phyloP scores from a whole-genome alignment of 208 protist species.

The Acanthamoeba castellanii region DNA sequence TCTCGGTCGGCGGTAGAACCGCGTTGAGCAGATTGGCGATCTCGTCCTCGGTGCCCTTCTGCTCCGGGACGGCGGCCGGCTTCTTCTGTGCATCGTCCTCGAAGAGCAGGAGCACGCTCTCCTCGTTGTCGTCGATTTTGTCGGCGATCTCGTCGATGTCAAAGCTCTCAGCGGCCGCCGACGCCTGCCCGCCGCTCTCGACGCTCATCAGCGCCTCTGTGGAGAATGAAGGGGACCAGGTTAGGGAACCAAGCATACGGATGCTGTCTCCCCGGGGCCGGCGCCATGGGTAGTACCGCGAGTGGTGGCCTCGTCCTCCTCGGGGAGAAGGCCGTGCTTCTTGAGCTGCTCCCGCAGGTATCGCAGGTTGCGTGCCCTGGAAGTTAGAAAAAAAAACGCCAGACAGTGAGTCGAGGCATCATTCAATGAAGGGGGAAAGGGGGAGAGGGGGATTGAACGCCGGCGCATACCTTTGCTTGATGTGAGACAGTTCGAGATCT shows the following conservation, averaged over 20 bases:
- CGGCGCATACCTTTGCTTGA: conserved; percentile 39
- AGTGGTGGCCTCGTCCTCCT: neutral
- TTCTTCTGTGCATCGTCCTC: neutral
- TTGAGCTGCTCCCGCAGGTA: conserved; percentile 63
- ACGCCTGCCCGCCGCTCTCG: neutral
- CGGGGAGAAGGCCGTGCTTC: conserved; percentile 52
- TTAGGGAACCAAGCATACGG: no score
- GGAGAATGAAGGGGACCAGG: no score
- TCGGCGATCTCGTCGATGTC: neutral
- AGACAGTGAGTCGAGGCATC: neutral
- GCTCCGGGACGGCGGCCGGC: neutral
- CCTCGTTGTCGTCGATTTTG: neutral
- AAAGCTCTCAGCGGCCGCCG: neutral
- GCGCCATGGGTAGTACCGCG: neutral
- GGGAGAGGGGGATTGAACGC: neutral
- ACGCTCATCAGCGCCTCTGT: neutral
- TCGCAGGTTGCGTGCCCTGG: conserved; percentile 51
- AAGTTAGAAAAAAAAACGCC: neutral
- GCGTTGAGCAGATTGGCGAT: neutral
- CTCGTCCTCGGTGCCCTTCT: neutral
- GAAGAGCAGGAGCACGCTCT: neutral
- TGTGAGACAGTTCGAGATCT: conserved; percentile 62
- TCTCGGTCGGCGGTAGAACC: neutral
- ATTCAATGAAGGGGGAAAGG: no score
- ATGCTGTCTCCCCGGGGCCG: no score